phyloP scores from a whole-genome alignment of 495 filamentous ascomycete species.

The Penicillium lagena region DNA sequence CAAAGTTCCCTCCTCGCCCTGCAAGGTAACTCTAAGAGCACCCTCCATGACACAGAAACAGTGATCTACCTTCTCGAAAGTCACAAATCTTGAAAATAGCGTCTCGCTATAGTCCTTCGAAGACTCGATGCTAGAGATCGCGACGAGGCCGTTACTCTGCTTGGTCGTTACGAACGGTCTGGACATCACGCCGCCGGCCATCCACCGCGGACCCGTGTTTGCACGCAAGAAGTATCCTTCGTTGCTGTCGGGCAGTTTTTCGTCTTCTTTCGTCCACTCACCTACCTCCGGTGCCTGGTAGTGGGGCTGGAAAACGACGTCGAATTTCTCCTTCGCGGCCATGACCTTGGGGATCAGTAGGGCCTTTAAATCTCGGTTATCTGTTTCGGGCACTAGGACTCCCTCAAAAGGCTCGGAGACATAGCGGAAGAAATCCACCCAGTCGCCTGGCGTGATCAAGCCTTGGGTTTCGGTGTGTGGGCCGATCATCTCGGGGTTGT shows the following conservation, averaged over 20 bases:
- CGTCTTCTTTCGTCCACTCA: constrained; percentile 35
- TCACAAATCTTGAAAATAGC: constrained; percentile 25
- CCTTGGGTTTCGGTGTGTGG: constrained; percentile 39
- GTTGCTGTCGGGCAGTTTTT: constrained; percentile 28
- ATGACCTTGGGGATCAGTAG: constrained; percentile 43
- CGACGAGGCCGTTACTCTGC: constrained; percentile 36
- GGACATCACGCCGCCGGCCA: constrained; percentile 37
- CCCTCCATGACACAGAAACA: constrained; percentile 34
- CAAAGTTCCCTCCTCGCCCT: constrained; percentile 17
- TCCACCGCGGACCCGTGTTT: constrained; percentile 36
- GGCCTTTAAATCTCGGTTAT: constrained; percentile 34
- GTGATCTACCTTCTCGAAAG: constrained; percentile 34
- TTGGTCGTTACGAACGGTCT: constrained; percentile 38
- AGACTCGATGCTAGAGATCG: constrained; percentile 41
- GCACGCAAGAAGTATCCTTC: constrained; percentile 36
- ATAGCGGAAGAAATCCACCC: constrained; percentile 47
- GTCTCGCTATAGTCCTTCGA: constrained; percentile 24
- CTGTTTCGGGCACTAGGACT: constrained; percentile 40
- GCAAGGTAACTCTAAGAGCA: constrained; percentile 25
- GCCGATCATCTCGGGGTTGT: constrained; percentile 36
- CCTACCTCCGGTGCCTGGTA: constrained; percentile 31
- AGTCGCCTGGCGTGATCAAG: constrained; percentile 44
- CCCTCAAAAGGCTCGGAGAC: constrained; percentile 43
- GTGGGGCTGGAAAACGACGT: constrained; percentile 39
- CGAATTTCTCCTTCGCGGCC: constrained; percentile 42